phyloP scores from a whole-genome alignment of 2,329 filamentous ascomycete genomes.

The Trichoderma sp. region DNA sequence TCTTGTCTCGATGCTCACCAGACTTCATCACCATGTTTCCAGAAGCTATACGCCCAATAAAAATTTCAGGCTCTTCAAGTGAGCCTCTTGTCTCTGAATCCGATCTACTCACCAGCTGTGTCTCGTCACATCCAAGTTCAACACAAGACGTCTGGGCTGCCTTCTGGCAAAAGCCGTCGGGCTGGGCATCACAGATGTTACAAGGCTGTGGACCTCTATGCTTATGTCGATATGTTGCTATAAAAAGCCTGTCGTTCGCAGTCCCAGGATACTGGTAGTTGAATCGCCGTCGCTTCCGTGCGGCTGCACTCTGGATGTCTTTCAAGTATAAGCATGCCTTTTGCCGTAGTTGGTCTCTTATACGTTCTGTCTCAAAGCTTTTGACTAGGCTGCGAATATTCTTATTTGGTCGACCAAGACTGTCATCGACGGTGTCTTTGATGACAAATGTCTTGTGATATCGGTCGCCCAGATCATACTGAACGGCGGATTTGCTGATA shows the following conservation, averaged over 20 bases:
- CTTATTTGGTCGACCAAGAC: conserved; percentile 33
- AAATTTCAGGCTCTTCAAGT: background rate
- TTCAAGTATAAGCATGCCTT: background rate
- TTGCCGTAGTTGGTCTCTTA: conserved; percentile 6
- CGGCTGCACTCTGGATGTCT: background rate
- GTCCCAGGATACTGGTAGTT: background rate
- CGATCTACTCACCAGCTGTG: rapidly evolving
- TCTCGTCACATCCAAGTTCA: background rate
- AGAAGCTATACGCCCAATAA: conserved; percentile 19
- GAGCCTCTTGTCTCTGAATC: background rate
- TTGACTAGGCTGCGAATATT: conserved; percentile 38
- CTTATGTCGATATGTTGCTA: background rate
- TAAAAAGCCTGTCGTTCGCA: background rate
- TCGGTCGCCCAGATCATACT: conserved; percentile 38
- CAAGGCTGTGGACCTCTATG: background rate
- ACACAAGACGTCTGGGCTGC: background rate
- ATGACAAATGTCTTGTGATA: conserved; percentile 34
- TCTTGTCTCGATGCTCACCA: conserved; percentile 40
- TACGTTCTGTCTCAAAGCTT: conserved; percentile 31
- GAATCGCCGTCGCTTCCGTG: background rate
- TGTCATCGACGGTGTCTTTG: conserved; percentile 37
- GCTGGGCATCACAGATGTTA: background rate
- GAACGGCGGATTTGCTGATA: conserved; percentile 37
- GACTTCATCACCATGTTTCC: conserved; percentile 46
- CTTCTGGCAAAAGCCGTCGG: background rate